Evolutionary conservation across 306 rosid species (phyloP), one percentile per base, ranked within the genome.

Genomic region (Purshia tridentata): DNA sequence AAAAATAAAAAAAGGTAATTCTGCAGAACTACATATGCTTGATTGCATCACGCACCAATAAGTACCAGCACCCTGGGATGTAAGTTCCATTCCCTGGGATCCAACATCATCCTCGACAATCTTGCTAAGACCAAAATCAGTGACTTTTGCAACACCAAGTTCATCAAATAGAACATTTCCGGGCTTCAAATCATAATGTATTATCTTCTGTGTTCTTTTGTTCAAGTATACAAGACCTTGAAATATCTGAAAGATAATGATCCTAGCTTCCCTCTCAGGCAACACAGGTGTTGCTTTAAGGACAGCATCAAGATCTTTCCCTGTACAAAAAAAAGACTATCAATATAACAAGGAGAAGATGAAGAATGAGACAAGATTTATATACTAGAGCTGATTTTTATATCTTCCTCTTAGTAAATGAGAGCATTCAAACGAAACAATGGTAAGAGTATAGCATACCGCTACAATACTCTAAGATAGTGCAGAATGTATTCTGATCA

Each of bases 31-130:
- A 8, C 40, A 15, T 70, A 73, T 65, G 54, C 47, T 69, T 73
- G 81, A 63, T 46, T 74, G 61, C 50, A 67, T 54, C 77, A 79
- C 93, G 83, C 80, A 95, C 99, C 99, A 95, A 82, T 95, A 95
- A 72, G 98, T 95, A 73, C 99, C 99, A 79, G 99, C 99, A 47
- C 99, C 99, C 84, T 95, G 99, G 35, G 99, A 95, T 60, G 99
- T 95, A 70, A 95, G 98, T 83, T 95, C 99, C 99, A 95, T 95
- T 50, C 99, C 98, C 92, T 90, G 98, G 68, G 98, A 95, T 84
- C 99, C 99, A 65, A 92, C 99, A 72, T 95, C 86, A 84, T 88
- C 86, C 80, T 95, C 99, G 78, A 95, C 98, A 68, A 95, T 92
- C 88, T 95, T 95, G 85, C 99, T 95, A 66, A 95, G 98, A 86